These are phyloP conservation scores for Kluyveromyces nonfermentans DNA, from an alignment of 805 yeast genomes.

Conservation along the genomic window DNA sequence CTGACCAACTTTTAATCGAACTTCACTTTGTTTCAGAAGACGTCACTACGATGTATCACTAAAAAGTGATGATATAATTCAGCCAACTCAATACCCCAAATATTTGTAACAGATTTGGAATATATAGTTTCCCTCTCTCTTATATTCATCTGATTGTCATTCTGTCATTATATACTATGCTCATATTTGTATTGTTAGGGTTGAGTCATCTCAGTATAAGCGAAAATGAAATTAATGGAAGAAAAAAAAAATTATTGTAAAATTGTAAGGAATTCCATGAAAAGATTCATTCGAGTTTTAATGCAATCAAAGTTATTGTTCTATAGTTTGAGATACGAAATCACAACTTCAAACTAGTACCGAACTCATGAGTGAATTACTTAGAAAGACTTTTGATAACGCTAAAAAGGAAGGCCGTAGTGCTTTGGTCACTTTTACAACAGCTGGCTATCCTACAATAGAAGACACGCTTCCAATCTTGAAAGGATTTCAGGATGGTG, in stretches of 20 bases:
- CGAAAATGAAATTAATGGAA: too few species aligned
- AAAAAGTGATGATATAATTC: too few species aligned
- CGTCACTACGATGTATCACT: too few species aligned
- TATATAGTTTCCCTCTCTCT: too few species aligned
- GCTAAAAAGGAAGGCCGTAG: constrained; percentile 61
- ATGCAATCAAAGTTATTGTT: neutral
- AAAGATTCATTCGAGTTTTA: too few species aligned
- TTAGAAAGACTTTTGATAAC: constrained; percentile 46
- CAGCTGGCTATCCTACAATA: constrained; percentile 87
- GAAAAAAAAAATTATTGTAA: too few species aligned
- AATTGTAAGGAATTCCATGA: too few species aligned
- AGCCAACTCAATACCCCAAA: too few species aligned
- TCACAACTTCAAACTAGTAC: neutral
- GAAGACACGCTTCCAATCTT: constrained; percentile 83
- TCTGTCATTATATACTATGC: too few species aligned
- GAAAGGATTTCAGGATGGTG: constrained; percentile 87
- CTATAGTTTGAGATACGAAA: neutral
- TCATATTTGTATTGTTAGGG: too few species aligned
- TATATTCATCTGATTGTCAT: too few species aligned
- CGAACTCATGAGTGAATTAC: constrained; percentile 24
- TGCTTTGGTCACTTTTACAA: constrained; percentile 84
- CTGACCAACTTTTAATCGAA: neutral
- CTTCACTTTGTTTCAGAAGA: neutral
- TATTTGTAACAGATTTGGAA: too few species aligned
- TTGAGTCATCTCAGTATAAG: neutral